Evolutionary conservation across 768 basidiomycete genomes (phyloP).

Genomic region (Phallus indusiatus): DNA sequence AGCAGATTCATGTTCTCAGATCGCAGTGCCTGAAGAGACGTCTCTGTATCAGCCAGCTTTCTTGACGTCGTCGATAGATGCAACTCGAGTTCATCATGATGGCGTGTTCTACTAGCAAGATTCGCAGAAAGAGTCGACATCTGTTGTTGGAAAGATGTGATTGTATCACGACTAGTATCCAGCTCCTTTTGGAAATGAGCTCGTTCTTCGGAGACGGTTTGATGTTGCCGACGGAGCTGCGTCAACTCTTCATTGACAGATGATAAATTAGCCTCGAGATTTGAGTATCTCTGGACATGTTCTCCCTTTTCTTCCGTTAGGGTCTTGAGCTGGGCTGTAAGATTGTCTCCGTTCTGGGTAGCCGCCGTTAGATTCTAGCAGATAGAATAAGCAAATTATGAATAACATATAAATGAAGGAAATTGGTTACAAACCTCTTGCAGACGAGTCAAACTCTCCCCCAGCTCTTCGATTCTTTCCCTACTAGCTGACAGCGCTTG

Average conservation of each 20-base stretch:
- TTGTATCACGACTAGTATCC: conserved; percentile 19
- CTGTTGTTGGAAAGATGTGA: conserved; percentile 49
- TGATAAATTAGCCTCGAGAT: background rate
- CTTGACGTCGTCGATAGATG: conserved; percentile 39
- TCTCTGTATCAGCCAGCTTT: conserved; percentile 69
- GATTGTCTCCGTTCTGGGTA: background rate
- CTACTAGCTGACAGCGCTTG: conserved; percentile 66
- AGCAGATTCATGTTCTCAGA: conserved; percentile 69
- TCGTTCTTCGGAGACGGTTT: conserved; percentile 49
- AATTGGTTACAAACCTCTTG: conserved; percentile 48
- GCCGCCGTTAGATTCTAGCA: background rate
- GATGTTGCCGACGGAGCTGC: conserved; percentile 36
- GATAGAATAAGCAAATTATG: background rate
- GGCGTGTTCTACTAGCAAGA: conserved; percentile 41
- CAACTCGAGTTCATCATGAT: conserved; percentile 54
- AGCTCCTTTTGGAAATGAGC: conserved; percentile 45
- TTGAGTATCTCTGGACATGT: background rate
- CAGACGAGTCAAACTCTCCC: conserved; percentile 70
- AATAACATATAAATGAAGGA: too few relatives aligned
- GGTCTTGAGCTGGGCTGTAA: background rate
- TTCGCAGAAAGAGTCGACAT: conserved; percentile 47
- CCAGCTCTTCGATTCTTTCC: conserved; percentile 74
- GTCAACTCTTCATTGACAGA: background rate
- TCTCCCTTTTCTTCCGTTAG: background rate
- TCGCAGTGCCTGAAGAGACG: conserved; percentile 62